phyloP scores from a whole-genome alignment of 2,329 filamentous ascomycete genomes.

The Myrmaecium sp. region DNA sequence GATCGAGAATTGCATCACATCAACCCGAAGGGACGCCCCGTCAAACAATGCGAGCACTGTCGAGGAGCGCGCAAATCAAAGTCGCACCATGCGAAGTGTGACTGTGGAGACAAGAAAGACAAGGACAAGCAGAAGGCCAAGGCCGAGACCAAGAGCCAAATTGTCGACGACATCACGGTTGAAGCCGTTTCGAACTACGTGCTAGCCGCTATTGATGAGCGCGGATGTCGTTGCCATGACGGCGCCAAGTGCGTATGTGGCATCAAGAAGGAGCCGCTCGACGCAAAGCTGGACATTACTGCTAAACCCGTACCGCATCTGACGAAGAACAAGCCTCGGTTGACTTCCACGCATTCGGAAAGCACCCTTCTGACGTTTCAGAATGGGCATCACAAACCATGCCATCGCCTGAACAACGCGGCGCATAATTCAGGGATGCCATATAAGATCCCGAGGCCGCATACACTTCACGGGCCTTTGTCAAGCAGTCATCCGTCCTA shows the following conservation, averaged over 20 bases:
- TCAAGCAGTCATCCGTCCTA: slow-evolving; percentile 16
- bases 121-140: slow-evolving; percentile 31
- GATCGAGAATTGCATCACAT: slow-evolving; percentile 87
- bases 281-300: slow-evolving; percentile 27
- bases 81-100: slow-evolving; percentile 86
- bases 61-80: slow-evolving; percentile 92
- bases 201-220: slow-evolving; percentile 18
- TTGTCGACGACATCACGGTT: slow-evolving; percentile 14
- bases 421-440: slow-evolving; percentile 45
- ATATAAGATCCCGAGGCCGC: slow-evolving; percentile 40
- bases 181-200: slow-evolving; percentile 15
- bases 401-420: slow-evolving; percentile 46
- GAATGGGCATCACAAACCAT: slow-evolving; percentile 48
- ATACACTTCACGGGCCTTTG: slow-evolving; percentile 17
- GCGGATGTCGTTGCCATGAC: slow-evolving; percentile 36
- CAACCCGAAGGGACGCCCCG: slow-evolving; percentile 92
- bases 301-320: slow-evolving; percentile 27
- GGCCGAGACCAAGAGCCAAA: slow-evolving; percentile 20
- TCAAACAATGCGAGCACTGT: slow-evolving; percentile 96
- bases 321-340: slow-evolving; percentile 36
- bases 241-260: slow-evolving; percentile 44
- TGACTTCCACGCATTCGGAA: slow-evolving; percentile 41
- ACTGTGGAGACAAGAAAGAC: slow-evolving; percentile 86
- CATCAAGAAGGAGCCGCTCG: slow-evolving; percentile 39
- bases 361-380: slow-evolving; percentile 42